A percentile compares a stretch with the other conserved stretches of the same genome.
Evolutionary conservation across 1,139 yeast species (phyloP).

Genomic region (Taphrina wiesneri): DNA sequence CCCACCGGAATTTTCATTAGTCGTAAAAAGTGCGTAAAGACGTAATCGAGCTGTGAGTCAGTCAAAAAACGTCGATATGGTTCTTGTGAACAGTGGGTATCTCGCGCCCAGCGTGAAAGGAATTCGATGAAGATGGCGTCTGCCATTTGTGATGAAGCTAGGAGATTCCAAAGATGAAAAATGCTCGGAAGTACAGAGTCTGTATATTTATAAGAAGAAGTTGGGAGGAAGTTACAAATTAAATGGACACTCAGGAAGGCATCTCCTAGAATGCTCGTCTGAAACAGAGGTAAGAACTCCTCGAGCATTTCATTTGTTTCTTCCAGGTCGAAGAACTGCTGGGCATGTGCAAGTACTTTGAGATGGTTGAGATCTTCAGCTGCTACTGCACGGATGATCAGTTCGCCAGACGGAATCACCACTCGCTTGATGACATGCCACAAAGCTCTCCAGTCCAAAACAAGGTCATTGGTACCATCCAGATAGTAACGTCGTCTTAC

Average conservation of each 20-base stretch:
- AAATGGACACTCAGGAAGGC: constrained; percentile 57
- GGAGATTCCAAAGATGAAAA: constrained; percentile 72
- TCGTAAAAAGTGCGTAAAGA: constrained; percentile 54
- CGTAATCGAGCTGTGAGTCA: constrained; percentile 58
- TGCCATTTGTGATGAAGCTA: constrained; percentile 58
- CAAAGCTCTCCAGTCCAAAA: constrained; percentile 43
- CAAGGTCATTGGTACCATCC: constrained; percentile 46
- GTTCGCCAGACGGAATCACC: constrained; percentile 36
- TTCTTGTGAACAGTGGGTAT: constrained; percentile 46
- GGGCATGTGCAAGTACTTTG: constrained; percentile 45
- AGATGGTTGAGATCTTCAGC: constrained; percentile 31
- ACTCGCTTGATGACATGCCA: constrained; percentile 36
- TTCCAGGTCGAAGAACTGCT: constrained; percentile 50
- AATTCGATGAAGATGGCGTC: constrained; percentile 70
- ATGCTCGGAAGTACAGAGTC: constrained; percentile 60
- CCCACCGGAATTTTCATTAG: constrained; percentile 49
- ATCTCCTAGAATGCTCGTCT: constrained; percentile 60
- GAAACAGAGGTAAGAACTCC: constrained; percentile 55
- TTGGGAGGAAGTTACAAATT: constrained; percentile 44
- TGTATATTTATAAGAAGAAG: constrained; percentile 40
- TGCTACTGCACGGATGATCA: constrained; percentile 33
- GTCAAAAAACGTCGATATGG: constrained; percentile 64
- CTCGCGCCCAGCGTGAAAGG: constrained; percentile 63
- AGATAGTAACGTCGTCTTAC: constrained; percentile 44
- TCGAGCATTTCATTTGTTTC: constrained; percentile 48